A percentile compares a stretch with the other conserved stretches of the same genome.
Evolutionary conservation across 805 yeast genomes (phyloP).

Genomic region (Wickerhamomyces chambardii): DNA sequence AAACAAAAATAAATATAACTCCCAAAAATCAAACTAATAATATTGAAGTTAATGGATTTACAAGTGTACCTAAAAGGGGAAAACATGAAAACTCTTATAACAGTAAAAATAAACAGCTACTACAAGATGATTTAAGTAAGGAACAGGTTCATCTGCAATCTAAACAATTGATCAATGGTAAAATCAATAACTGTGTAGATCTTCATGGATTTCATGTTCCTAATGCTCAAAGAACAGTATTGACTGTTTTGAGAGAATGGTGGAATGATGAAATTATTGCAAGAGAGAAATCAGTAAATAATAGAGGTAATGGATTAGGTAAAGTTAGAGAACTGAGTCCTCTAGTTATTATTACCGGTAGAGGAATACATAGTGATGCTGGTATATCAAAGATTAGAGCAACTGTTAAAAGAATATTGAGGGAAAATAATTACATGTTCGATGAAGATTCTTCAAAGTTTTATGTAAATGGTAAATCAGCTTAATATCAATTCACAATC

Average conservation of each 20-base stretch:
- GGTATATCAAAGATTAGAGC: constrained; percentile 42
- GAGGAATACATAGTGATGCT: constrained; percentile 60
- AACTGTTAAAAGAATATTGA: constrained; percentile 31
- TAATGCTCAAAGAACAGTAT: constrained; percentile 33
- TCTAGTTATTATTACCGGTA: constrained; percentile 49
- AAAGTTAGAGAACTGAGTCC: constrained; percentile 32
- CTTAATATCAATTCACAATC: too few relatives aligned
- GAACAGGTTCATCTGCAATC: constrained; percentile 7
- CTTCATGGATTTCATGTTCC: constrained; percentile 44
- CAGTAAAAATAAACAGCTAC: too few relatives aligned
- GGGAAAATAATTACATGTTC: constrained; percentile 27
- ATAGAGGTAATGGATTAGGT: constrained; percentile 19
- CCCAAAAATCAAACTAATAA: neutral
- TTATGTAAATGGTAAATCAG: constrained; percentile 34
- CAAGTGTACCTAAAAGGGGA: neutral
- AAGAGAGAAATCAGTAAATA: constrained; percentile 32
- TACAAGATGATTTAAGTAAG: constrained; percentile 1
- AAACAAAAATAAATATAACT: neutral
- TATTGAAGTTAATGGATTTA: neutral
- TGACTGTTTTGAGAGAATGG: constrained; percentile 39
- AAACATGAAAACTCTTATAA: too few relatives aligned
- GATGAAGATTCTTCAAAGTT: constrained; percentile 38
- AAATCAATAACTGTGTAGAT: constrained; percentile 29
- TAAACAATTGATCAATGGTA: constrained; percentile 11
- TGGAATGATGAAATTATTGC: constrained; percentile 46